phyloP scores from a whole-genome alignment of 2,329 filamentous ascomycete genomes.

The Aspergillus pseudoterreus region DNA sequence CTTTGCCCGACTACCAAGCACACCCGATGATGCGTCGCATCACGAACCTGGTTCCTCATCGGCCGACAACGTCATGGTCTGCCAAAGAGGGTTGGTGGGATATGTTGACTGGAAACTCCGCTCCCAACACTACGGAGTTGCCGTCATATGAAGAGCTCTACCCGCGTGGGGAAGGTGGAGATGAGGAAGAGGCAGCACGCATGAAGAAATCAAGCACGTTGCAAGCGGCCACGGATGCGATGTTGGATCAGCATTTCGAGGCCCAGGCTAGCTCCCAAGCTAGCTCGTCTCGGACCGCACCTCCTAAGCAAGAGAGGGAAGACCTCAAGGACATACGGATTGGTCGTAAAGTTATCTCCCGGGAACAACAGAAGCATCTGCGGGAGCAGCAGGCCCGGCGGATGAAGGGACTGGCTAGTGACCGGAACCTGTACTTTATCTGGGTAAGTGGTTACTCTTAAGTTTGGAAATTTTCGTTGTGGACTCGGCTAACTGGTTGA shows the following conservation, averaged over 20 bases:
- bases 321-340: conserved; percentile 42
- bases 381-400: conserved; percentile 44
- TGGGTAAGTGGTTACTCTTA: conserved; percentile 42
- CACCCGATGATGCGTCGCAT: conserved; percentile 70
- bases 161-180: conserved; percentile 44
- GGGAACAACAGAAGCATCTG: conserved; percentile 46
- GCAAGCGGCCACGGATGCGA: conserved; percentile 42
- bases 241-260: conserved; percentile 44
- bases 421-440: conserved; percentile 52
- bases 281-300: conserved; percentile 17
- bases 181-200: conserved; percentile 33
- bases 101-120: conserved; percentile 52
- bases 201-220: conserved; percentile 43
- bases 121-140: conserved; percentile 53
- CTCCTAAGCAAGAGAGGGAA: conserved; percentile 26
- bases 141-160: conserved; percentile 79
- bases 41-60: conserved; percentile 68
- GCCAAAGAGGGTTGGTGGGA: conserved; percentile 62
- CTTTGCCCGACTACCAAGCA: conserved; percentile 69
- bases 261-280: conserved; percentile 26
- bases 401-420: conserved; percentile 47
- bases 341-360: conserved; percentile 40
- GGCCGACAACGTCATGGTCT: conserved; percentile 48
- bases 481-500: conserved; percentile 17
- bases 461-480: not conserved